Evolutionary conservation across 345 rosid species (phyloP).

Genomic region (Corchorus olitorius): DNA sequence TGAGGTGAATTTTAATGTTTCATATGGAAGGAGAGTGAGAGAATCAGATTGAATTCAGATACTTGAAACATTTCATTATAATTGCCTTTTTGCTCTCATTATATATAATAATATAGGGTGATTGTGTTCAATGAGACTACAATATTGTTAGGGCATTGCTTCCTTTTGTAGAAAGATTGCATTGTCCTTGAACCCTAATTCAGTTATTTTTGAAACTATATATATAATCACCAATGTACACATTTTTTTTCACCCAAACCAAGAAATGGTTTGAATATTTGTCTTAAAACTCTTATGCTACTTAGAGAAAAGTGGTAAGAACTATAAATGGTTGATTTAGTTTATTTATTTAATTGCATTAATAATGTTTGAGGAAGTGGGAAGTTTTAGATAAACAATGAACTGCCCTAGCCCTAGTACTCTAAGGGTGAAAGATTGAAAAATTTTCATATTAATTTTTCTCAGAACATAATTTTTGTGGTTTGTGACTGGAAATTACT

Average conservation of each 20-base stretch:
- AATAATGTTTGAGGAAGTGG: no score
- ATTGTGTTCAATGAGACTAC: background rate
- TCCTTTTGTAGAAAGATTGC: background rate
- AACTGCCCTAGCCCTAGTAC: background rate
- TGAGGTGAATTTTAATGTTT: background rate
- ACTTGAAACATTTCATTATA: background rate
- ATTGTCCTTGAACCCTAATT: conserved; percentile 8
- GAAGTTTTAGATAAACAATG: no score
- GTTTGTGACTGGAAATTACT: background rate
- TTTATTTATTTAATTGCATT: no score
- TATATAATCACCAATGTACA: no score
- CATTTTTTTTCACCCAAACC: no score
- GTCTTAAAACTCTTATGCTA: no score
- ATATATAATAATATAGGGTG: no score
- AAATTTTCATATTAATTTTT: background rate
- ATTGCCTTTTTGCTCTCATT: background rate
- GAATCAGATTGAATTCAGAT: background rate
- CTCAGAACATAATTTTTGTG: background rate
- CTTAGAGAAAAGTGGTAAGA: no score
- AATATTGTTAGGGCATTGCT: background rate
- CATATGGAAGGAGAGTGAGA: background rate
- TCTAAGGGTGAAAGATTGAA: background rate
- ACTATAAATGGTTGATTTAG: no score
- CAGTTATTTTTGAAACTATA: background rate
- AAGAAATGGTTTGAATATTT: no score